phyloP scores from a whole-genome alignment of 257 asterid genomes.

The Ehretia macrophylla region DNA sequence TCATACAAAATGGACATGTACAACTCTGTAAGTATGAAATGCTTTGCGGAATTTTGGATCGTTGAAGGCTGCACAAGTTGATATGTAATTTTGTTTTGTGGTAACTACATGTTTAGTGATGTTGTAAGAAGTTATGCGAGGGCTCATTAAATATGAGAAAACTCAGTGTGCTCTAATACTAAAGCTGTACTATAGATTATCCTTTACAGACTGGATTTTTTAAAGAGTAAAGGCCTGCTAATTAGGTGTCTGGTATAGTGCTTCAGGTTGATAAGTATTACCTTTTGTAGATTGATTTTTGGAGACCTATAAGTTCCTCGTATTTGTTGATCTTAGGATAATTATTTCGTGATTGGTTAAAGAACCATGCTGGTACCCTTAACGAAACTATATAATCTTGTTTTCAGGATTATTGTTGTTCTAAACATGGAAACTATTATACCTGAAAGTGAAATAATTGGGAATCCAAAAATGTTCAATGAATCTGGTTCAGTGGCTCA shows the following conservation, averaged over 20 bases:
- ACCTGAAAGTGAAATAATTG: conserved; percentile 66
- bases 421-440: conserved; percentile 86
- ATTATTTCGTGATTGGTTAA: neutral
- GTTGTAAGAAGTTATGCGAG: neutral
- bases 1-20: neutral
- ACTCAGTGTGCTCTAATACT: neutral
- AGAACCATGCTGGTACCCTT: neutral
- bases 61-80: neutral
- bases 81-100: neutral
- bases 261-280: neutral
- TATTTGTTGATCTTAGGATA: neutral
- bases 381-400: neutral
- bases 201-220: neutral
- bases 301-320: neutral
- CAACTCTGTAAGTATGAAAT: neutral
- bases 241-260: neutral
- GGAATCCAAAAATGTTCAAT: conserved; percentile 48
- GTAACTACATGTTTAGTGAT: neutral
- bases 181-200: neutral
- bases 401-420: conserved; percentile 75
- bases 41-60: neutral
- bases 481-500: conserved; percentile 48
- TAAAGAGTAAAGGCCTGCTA: neutral
- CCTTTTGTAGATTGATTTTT: neutral
- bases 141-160: neutral